Conservation (phyloP, 2,329 filamentous ascomycete species). For the Diplodia intermedia region DNA sequence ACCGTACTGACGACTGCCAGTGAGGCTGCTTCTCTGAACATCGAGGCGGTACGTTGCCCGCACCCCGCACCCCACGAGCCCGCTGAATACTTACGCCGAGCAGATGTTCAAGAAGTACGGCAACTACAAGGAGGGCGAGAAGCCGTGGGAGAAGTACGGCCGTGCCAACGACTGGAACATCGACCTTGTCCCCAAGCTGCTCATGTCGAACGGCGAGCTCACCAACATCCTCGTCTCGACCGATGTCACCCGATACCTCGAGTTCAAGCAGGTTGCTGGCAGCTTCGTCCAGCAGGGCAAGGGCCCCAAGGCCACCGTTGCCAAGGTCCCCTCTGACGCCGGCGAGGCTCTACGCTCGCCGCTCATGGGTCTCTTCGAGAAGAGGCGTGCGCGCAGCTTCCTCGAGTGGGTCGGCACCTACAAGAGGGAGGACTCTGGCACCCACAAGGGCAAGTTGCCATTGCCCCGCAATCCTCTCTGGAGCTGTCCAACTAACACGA, state of each 20-base stretch:
- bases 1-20: constrained; percentile 55
- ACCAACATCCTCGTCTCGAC: constrained; percentile 98
- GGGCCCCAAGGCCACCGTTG: constrained; percentile 84
- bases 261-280: constrained; percentile 76
- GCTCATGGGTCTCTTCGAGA: constrained; percentile 97
- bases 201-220: constrained; percentile 98
- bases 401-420: constrained; percentile 94
- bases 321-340: constrained; percentile 95
- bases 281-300: constrained; percentile 93
- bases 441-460: constrained; percentile 78
- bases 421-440: constrained; percentile 78
- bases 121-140: constrained; percentile 77
- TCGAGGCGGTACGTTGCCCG: constrained; percentile 76
- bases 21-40: constrained; percentile 95
- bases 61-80: not conserved
- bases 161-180: constrained; percentile 99
- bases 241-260: constrained; percentile 66
- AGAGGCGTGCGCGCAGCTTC: constrained; percentile 95
- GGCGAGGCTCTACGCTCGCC: constrained; percentile 86
- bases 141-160: constrained; percentile 98
- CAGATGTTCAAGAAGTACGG: constrained; percentile 97
- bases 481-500: constrained; percentile 2
- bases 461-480: constrained; percentile 8
- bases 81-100: constrained; percentile 43
- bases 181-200: constrained; percentile 95